Percentiles rank a stretch among this genome's conserved stretches.
phyloP scores from a whole-genome alignment of 176 grass and related monocot species.

The Stipa capillata region DNA sequence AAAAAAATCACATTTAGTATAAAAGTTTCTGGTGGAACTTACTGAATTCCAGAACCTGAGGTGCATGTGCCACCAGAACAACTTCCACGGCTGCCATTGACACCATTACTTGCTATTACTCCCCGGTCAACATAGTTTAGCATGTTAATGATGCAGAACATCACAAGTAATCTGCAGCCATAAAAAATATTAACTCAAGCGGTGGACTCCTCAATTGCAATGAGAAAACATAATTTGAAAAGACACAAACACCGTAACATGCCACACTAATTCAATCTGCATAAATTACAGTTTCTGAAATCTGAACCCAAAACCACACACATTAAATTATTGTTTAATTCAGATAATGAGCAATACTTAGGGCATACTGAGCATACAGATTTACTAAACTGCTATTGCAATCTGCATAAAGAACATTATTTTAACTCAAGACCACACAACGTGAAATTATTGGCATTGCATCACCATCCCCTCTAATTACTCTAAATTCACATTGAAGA shows the following conservation, averaged over 20 bases:
- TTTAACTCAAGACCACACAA: background rate
- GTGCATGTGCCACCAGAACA: constrained; percentile 72
- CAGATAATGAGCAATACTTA: background rate
- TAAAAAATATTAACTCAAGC: background rate
- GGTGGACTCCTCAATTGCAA: background rate
- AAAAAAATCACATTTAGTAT: background rate
- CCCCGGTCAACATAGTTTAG: constrained; percentile 96
- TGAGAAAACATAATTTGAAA: background rate
- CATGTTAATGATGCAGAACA: constrained; percentile 97
- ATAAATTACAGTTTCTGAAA: background rate
- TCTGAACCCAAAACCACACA: background rate
- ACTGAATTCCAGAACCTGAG: constrained; percentile 97
- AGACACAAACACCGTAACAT: background rate
- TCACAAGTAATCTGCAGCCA: constrained; percentile 80
- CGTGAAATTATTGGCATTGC: background rate
- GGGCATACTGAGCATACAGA: background rate
- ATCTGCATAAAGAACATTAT: background rate
- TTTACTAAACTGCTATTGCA: background rate
- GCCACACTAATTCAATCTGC: background rate
- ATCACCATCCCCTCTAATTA: background rate
- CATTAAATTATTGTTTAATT: background rate
- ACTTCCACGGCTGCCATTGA: constrained; percentile 70
- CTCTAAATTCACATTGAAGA: background rate
- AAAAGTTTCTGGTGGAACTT: constrained; percentile 29
- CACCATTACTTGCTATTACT: constrained; percentile 97